Conservation (phyloP, 208 protist species). For the Strigomonas culicis region DNA sequence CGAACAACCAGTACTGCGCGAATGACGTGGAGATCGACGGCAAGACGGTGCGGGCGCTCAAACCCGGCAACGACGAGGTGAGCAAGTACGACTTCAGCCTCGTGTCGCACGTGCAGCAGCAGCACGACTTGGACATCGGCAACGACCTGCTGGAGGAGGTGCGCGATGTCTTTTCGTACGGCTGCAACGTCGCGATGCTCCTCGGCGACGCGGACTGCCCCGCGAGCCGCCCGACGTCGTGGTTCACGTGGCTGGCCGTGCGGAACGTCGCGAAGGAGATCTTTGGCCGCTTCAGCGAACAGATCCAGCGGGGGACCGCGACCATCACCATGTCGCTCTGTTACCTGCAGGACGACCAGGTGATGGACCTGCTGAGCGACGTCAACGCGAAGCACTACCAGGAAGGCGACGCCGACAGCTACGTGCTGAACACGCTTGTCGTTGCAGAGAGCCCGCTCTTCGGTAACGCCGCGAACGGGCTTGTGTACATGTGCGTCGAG, state of each 20-base stretch:
- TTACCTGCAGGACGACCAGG: constrained; percentile 64
- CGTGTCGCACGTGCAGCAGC: constrained; percentile 35
- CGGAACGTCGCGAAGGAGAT: constrained; percentile 45
- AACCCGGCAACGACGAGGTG: constrained; percentile 50
- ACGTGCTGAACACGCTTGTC: constrained; percentile 28
- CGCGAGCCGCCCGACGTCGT: constrained; percentile 35
- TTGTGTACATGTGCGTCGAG: constrained; percentile 50
- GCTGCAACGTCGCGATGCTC: constrained; percentile 61
- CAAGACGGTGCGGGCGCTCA: constrained; percentile 38
- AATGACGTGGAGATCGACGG: constrained; percentile 49
- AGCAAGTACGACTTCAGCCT: constrained; percentile 68
- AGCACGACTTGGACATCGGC: constrained; percentile 31
- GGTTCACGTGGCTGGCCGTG: constrained; percentile 65
- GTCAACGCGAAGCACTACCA: constrained; percentile 13
- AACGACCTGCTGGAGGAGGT: constrained; percentile 54
- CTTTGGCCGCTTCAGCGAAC: constrained; percentile 33
- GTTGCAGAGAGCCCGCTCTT: constrained; percentile 73
- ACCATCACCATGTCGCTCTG: constrained; percentile 63
- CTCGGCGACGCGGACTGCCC: constrained; percentile 55
- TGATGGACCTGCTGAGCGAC: constrained; percentile 55
- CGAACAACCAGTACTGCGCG: background rate
- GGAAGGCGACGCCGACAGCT: background rate
- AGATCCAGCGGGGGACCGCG: background rate
- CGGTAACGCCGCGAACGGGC: constrained; percentile 60
- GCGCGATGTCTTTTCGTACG: constrained; percentile 50